Conservation (phyloP, 257 asterid genomes). For the Vinca minor region DNA sequence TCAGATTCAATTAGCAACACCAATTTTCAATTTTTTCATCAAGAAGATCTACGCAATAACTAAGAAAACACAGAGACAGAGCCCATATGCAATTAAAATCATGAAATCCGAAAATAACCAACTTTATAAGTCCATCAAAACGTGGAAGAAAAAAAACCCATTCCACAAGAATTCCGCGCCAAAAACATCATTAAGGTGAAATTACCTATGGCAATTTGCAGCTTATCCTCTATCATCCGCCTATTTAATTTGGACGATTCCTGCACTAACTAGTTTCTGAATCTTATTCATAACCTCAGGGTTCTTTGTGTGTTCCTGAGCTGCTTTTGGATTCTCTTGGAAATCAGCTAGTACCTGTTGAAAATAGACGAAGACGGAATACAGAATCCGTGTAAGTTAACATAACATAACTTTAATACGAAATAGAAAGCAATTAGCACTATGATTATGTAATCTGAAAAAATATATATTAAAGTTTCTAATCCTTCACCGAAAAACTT, state of each 20-base stretch:
- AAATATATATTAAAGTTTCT: too few species aligned
- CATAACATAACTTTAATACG: too few species aligned
- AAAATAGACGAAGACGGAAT: neutral
- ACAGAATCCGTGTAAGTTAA: neutral
- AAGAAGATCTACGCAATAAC: too few species aligned
- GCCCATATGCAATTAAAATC: too few species aligned
- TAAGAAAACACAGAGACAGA: neutral
- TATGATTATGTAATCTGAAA: neutral
- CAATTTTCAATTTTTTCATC: neutral
- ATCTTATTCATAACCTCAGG: slow-evolving; percentile 84
- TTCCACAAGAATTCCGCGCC: neutral
- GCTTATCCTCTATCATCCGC: neutral
- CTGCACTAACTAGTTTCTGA: slow-evolving; percentile 78
- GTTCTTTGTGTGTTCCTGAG: slow-evolving; percentile 81
- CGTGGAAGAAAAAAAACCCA: too few species aligned
- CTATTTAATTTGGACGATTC: slow-evolving; percentile 71
- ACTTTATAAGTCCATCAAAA: too few species aligned
- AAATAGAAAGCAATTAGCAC: too few species aligned
- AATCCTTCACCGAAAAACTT: too few species aligned
- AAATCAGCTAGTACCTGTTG: slow-evolving; percentile 56
- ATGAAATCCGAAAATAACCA: neutral
- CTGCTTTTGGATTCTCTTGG: slow-evolving; percentile 79
- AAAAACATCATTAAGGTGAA: neutral
- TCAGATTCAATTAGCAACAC: neutral
- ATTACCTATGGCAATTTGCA: neutral